phyloP scores from a whole-genome alignment of 1,284 basidiomycete species.

The Neonothopanus nambi region DNA sequence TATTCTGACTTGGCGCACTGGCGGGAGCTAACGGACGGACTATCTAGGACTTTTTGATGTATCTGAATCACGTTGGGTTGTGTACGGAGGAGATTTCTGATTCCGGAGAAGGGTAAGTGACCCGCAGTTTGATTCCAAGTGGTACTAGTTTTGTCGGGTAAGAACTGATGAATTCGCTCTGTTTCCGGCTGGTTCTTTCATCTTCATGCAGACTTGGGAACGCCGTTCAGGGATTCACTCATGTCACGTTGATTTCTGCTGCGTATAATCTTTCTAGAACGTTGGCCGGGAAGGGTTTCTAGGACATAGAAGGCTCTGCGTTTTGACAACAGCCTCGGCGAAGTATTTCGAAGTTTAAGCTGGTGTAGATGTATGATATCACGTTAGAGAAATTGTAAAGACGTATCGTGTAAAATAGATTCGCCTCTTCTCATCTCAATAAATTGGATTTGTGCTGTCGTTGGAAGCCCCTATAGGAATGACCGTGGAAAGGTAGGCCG shows the following conservation, averaged over 20 bases:
- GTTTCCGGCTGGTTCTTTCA: too few species aligned
- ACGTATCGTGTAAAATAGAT: neutral
- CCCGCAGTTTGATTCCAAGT: too few species aligned
- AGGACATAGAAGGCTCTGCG: too few species aligned
- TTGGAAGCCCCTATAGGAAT: too few species aligned
- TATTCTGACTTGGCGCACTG: neutral
- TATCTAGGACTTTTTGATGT: slow-evolving; percentile 70
- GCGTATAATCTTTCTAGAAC: slow-evolving; percentile 81
- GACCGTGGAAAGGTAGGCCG: too few species aligned
- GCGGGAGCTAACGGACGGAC: neutral
- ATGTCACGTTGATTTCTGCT: slow-evolving; percentile 81
- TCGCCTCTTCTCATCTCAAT: neutral
- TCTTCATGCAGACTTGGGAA: slow-evolving; percentile 65
- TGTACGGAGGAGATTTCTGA: slow-evolving; percentile 85
- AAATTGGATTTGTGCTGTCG: too few species aligned
- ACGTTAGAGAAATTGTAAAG: neutral
- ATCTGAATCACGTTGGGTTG: slow-evolving; percentile 84
- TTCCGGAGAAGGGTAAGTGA: slow-evolving; percentile 71
- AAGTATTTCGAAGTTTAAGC: too few species aligned
- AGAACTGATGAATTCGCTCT: too few species aligned
- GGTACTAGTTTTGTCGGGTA: too few species aligned
- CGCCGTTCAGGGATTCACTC: slow-evolving; percentile 85
- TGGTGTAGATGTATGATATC: neutral
- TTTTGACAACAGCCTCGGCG: too few species aligned
- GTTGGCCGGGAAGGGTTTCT: slow-evolving; percentile 3